Evolutionary conservation across 2,329 filamentous ascomycete species (phyloP).

Genomic region (Fusarium anguioides): DNA sequence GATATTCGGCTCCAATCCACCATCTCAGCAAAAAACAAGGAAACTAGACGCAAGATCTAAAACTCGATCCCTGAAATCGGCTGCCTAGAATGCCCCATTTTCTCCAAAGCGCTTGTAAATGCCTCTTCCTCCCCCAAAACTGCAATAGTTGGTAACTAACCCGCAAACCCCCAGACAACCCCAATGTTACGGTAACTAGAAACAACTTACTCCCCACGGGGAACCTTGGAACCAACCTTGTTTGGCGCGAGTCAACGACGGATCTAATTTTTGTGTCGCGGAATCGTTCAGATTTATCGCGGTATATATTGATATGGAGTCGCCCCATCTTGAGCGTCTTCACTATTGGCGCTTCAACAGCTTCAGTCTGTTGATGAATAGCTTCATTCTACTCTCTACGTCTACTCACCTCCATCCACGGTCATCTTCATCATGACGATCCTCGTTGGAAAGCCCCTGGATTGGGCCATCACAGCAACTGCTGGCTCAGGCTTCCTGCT

Average conservation of each 20-base stretch:
- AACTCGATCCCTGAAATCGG: background rate
- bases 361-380: slow-evolving; percentile 14
- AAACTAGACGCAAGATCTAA: background rate
- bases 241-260: slow-evolving; percentile 25
- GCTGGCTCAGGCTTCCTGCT: slow-evolving; percentile 53
- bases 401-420: background rate
- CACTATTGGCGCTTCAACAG: background rate
- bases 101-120: slow-evolving; percentile 16
- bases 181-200: slow-evolving; percentile 3
- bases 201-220: slow-evolving; percentile 21
- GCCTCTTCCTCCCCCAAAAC: background rate
- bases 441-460: slow-evolving; percentile 51
- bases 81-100: slow-evolving; percentile 9
- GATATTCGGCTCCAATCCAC: background rate
- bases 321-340: slow-evolving; percentile 7
- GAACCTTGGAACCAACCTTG: slow-evolving; percentile 35
- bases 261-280: slow-evolving; percentile 1
- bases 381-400: slow-evolving; percentile 2
- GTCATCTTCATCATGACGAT: slow-evolving; percentile 25
- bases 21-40: background rate
- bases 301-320: slow-evolving; percentile 33
- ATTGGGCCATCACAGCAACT: slow-evolving; percentile 53
- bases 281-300: background rate
- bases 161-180: slow-evolving; percentile 14
- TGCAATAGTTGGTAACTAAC: background rate